Evolutionary conservation across 2,329 filamentous ascomycete genomes (phyloP).

Genomic region (Ophiostoma sp.): DNA sequence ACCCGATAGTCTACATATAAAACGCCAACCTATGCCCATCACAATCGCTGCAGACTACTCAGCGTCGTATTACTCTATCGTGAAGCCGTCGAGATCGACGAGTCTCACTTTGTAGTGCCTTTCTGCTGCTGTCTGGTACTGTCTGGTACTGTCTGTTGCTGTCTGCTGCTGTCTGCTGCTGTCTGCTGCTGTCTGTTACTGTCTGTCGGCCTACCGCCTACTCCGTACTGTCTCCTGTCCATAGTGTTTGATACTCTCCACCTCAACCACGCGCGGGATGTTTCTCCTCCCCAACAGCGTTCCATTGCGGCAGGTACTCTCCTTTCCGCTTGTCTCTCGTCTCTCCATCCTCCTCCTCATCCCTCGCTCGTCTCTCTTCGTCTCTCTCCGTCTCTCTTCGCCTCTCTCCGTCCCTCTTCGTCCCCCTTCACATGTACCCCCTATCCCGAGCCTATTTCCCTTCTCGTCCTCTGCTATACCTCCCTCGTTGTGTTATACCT

Average conservation of each 20-base stretch:
- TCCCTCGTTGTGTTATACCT: background rate
- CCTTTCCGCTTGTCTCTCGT: background rate
- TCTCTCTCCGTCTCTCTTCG: background rate
- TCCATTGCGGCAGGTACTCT: constrained; percentile 7
- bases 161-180: background rate
- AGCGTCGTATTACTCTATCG: constrained; percentile 7
- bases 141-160: background rate
- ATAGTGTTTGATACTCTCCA: background rate
- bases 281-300: background rate
- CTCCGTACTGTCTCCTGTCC: too few relatives aligned
- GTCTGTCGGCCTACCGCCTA: too few relatives aligned
- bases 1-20: background rate
- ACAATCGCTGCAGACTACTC: background rate
- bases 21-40: background rate
- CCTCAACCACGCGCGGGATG: constrained; percentile 1
- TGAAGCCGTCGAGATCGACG: background rate
- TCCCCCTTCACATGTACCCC: too few relatives aligned
- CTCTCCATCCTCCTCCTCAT: background rate
- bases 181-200: too few relatives aligned
- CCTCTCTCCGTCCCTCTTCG: background rate
- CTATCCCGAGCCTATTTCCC: constrained; percentile 4
- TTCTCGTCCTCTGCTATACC: constrained; percentile 13
- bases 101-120: too few relatives aligned
- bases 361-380: background rate
- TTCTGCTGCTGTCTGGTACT: background rate